phyloP scores from a whole-genome alignment of 2,329 filamentous ascomycete species.

The Pleomassaria siparia region DNA sequence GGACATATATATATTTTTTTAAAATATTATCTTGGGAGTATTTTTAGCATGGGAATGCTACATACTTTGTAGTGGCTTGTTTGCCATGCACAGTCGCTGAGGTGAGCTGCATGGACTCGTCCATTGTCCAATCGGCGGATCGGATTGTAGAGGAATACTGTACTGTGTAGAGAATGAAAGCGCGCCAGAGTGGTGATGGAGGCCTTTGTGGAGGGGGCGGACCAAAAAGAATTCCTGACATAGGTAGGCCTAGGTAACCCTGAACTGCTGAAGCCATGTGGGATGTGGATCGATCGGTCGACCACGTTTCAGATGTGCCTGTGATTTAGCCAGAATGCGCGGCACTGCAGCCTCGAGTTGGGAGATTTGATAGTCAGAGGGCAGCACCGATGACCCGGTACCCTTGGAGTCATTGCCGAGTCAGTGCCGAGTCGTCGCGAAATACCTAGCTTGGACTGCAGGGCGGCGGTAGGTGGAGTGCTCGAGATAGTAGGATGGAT shows the following conservation, averaged over 20 bases:
- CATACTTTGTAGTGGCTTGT: not conserved
- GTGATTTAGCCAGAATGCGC: conserved; percentile 20
- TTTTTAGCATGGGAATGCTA: conserved; percentile 5
- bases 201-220: not conserved
- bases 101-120: not conserved
- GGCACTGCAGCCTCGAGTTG: conserved; percentile 6
- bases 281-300: conserved; percentile 16
- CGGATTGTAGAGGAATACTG: not conserved
- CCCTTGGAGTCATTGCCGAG: conserved; percentile 13
- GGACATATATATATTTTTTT: too few species aligned
- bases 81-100: conserved; percentile 1
- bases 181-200: not conserved
- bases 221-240: not conserved
- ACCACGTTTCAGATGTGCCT: conserved; percentile 18
- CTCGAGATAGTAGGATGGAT: not conserved
- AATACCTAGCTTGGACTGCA: not conserved
- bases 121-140: conserved; percentile 4
- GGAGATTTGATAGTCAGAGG: conserved; percentile 4
- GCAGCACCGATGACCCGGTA: conserved; percentile 15
- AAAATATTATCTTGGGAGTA: conserved; percentile 4
- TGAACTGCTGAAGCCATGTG: conserved; percentile 4
- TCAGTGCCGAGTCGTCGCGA: conserved; percentile 13
- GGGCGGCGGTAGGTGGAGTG: not conserved
- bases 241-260: conserved; percentile 4
- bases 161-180: not conserved